Base-by-base conservation (phyloP, 1,139 yeast species). In the Wickerhamiella pararugosa region DNA sequence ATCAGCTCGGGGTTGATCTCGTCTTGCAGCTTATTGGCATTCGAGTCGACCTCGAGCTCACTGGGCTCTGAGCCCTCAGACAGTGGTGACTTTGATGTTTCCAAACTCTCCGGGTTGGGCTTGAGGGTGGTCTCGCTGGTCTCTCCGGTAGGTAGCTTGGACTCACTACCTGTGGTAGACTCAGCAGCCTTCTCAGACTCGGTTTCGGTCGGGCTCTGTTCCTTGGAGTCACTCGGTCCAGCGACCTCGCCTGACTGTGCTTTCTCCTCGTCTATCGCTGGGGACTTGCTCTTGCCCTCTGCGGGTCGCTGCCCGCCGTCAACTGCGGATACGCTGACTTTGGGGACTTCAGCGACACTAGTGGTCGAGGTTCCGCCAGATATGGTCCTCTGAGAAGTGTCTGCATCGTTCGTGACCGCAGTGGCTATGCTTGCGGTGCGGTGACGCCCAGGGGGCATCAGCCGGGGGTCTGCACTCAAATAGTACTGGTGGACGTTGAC, bases 401-500 rank as follows among this genome's bases (percentile, higher is more conserved):
- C 26, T 2, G 34, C 36, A 6, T 28, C 39, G 8, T 15, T 27
- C 31, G 45, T 39, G 4, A 53, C 55, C 30, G 52, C 54, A 1
- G 59, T 51, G 26, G 51, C 45, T 25, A 36, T 37, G 26, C 60
- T 54, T 11, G 59, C 43, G 11, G 26, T 32, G 37, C 61, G 46
- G 32, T 52, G 57, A n/a, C 54, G 48, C n/a, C 49, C 46, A 7
- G 61, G 60, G 4, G 64, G 58, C 34, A 61, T 47, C 41, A 51
- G 43, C 37, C 54, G 56, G 11, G 66, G 66, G 42, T 62, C 66
- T 1, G 65, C 66, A 36, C 60, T 64, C 60, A 63, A 46, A 46
- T 63, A 63, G 48, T 62, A 63, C 49, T 84, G 86, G 53, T 94
- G 71, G 9, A 92, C 99, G 28, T 97, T 95, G 35, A 87, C 94